These are phyloP conservation scores for Pachysolen tannophilus DNA, from an alignment of 805 yeast species.

Conservation along the genomic window DNA sequence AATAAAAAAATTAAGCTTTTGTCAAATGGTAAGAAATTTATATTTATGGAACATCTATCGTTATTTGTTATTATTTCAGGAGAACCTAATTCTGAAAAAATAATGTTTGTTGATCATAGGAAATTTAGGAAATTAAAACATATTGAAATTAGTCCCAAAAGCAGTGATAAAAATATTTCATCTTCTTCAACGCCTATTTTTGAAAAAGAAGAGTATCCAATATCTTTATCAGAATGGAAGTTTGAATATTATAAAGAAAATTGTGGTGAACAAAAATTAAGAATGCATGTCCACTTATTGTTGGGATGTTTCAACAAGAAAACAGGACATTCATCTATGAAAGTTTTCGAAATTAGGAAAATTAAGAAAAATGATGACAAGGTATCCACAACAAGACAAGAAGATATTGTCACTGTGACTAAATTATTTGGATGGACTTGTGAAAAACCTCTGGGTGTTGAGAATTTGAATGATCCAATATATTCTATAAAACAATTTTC, in stretches of 20 bases:
- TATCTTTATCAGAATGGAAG: conserved; percentile 26
- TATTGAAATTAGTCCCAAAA: conserved; percentile 2
- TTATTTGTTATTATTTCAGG: not conserved
- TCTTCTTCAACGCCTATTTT: conserved; percentile 9
- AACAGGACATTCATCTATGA: conserved; percentile 15
- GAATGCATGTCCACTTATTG: conserved; percentile 20
- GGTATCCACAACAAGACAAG: not conserved
- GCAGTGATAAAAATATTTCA: conserved; percentile 6
- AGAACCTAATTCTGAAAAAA: not conserved
- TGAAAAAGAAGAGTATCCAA: conserved; percentile 19
- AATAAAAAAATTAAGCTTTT: conserved; percentile 1
- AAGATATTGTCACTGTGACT: conserved; percentile 3
- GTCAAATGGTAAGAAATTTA: not conserved
- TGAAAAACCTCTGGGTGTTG: conserved; percentile 9
- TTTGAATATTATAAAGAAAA: conserved; percentile 11
- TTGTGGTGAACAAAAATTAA: conserved; percentile 10
- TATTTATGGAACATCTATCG: not conserved
- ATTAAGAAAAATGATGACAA: not conserved
- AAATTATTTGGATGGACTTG: conserved; percentile 9
- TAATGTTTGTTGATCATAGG: not conserved
- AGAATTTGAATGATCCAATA: conserved; percentile 13
- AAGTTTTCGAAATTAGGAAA: conserved; percentile 19
- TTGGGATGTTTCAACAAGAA: conserved; percentile 22
- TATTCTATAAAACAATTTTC: conserved; percentile 15
- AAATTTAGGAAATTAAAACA: not conserved